Evolutionary conservation across 257 asterid species (phyloP), one percentile per base, ranked within the genome.

Genomic region (Jaltomata sinuosa): DNA sequence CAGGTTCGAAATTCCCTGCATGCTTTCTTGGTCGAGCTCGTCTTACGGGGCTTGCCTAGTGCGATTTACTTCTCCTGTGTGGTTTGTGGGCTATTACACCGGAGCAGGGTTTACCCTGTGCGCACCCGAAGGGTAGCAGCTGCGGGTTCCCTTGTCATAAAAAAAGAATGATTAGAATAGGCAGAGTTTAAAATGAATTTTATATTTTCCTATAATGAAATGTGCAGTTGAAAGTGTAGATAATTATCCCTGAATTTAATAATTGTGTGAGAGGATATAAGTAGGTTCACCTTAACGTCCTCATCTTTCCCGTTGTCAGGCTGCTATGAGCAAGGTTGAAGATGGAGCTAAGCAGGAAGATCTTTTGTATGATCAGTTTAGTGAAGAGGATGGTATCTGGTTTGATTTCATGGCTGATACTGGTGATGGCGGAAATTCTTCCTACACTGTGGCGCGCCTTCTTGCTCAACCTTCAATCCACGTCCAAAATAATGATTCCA

Each of bases 401-500:
- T 93, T 93, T 83, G 97, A 93, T 88, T 93, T 93, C 86, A 93
- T 93, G 97, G 96, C 96, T 61, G 97, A 93, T 89, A 93, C 97
- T 11, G 97, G 97, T 64, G 97, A 93, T 77, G 96, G 97, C 52
- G 97, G 97, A 62, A 93, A 93, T 88, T 92, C 97, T 86, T 88
- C 97, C 15, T 93, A 92, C 85, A 89, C 90, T 85, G 96, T 93
- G 85, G 96, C 96, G 15, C 88, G 89, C 36, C 94, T 93, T 87
- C 94, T 93, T 83, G 97, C 96, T 83, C 96, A 93, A 88, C 97
- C 97, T 79, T 92, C 92, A 49, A 81, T 93, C 79, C 88, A 86
- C 87, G 84, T 89, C 87, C 90, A 85, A 50, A 84, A 55, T 85
- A 62, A 88, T 84, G 91, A 87, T 84, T 92, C 97, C 61, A 19